These are phyloP conservation scores for Cornus controversa DNA, from an alignment of 148 eudicot genomes.

Conservation along the genomic window DNA sequence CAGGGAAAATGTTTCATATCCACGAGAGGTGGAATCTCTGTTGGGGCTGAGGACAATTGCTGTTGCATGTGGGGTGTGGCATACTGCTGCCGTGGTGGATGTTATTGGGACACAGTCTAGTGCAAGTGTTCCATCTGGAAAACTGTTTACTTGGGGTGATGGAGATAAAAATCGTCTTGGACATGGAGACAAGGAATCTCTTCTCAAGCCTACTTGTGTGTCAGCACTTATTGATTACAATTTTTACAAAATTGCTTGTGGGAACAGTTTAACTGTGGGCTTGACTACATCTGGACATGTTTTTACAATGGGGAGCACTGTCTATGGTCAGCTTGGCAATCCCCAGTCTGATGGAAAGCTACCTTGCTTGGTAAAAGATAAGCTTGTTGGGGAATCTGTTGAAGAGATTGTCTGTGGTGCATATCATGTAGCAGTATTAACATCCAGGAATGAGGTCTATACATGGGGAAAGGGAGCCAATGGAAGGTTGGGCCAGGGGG, in stretches of 20 bases:
- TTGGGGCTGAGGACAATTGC: conserved; percentile 81
- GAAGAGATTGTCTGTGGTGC: conserved; percentile 93
- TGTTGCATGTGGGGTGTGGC: conserved; percentile 98
- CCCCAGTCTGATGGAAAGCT: conserved; percentile 72
- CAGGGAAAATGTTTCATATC: conserved; percentile 59
- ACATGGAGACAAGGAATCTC: conserved; percentile 93
- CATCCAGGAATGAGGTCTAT: conserved; percentile 86
- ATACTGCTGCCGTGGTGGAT: conserved; percentile 95
- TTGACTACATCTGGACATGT: conserved; percentile 79
- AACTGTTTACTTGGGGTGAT: conserved; percentile 96
- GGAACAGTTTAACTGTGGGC: conserved; percentile 91
- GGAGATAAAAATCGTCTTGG: conserved; percentile 97
- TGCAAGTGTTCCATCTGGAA: conserved; percentile 70
- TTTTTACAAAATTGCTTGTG: conserved; percentile 90
- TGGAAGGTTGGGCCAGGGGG: conserved; percentile 97
- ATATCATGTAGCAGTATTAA: conserved; percentile 80
- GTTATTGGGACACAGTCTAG: conserved; percentile 78
- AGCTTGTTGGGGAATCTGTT: conserved; percentile 51
- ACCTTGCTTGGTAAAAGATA: conserved; percentile 84
- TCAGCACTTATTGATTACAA: conserved; percentile 82
- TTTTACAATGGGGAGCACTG: conserved; percentile 94
- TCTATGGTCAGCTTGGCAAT: conserved; percentile 93
- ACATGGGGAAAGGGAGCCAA: conserved; percentile 99
- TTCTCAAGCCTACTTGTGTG: conserved; percentile 84
- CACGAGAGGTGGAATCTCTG: conserved; percentile 86